Evolutionary conservation across 163 green algal species (phyloP).

Genomic region (Chlamydomonas reinhardtii): DNA sequence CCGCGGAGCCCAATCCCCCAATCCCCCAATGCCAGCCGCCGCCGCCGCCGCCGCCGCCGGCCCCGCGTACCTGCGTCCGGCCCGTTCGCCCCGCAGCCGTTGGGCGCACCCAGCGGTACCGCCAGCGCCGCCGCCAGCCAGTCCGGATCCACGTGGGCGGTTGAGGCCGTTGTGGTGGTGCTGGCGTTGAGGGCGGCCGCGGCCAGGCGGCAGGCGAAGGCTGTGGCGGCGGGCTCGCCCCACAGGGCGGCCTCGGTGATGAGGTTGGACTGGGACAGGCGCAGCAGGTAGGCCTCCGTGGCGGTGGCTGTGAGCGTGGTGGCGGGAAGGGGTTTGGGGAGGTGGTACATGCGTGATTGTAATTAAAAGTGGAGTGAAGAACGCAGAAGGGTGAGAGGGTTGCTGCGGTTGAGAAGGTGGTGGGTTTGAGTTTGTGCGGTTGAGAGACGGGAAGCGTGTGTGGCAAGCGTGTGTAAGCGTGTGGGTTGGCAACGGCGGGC

Average conservation of each 20-base stretch:
- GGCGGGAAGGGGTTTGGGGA: background rate
- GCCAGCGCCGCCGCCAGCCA: slow-evolving; percentile 22
- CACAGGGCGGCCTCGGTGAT: slow-evolving; percentile 37
- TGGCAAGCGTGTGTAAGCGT: too few species aligned
- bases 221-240: background rate
- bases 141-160: background rate
- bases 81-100: background rate
- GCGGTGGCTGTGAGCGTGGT: background rate
- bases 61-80: background rate
- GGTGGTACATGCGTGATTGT: background rate
- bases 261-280: slow-evolving; percentile 3
- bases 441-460: too few species aligned
- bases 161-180: background rate
- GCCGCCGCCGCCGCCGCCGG: too few species aligned
- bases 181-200: background rate
- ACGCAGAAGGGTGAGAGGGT: too few species aligned
- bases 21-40: too few species aligned
- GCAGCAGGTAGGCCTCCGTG: slow-evolving; percentile 12
- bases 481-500: too few species aligned
- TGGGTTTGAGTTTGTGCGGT: too few species aligned
- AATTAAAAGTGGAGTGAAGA: too few species aligned
- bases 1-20: too few species aligned
- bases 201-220: slow-evolving; percentile 12
- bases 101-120: slow-evolving; percentile 23
- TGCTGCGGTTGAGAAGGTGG: too few species aligned